Base-by-base conservation (phyloP, 1,284 basidiomycete genomes). In the Golubevia pallescens region DNA sequence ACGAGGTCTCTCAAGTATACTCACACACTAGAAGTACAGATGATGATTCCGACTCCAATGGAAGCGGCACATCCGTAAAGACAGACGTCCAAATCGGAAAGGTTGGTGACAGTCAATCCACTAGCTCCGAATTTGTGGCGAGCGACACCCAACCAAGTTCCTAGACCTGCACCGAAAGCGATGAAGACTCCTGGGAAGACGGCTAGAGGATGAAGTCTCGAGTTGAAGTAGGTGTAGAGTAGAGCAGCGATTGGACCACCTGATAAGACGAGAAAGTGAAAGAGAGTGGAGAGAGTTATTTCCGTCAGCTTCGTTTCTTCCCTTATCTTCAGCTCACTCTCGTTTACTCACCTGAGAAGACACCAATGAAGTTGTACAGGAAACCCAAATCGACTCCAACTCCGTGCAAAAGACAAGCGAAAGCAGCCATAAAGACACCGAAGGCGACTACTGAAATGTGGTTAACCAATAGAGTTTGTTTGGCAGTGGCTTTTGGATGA, bases 161-260 rank as follows among this genome's bases (percentile, higher is more conserved):
- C 77, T 5, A 85, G 70, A 3, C 74, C 75, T 1, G 71, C 72
- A 13, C 54, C 58, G 57, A 85, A 80, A 56, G 74, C 74, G 70
- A 83, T 64, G 77, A 73, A 84, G 60, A 84, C 77, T 8, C 77
- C 76, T 7, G 79, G 70, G 38, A 72, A 80, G 2, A 78, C 77
- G 10, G 73, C 74, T 16, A 67, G 60, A 1, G 68, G 69, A 24
- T 78, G 75, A 21, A 78, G 69, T 2, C 80, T 65, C 1, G 73
- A 72, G 54, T 69, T 72, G 62, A 80, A 83, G 65, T 80, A 81
- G 51, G 67, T 80, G 34, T 54, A 51, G 77, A 83, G 57, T 70
- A 69, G 24, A 74, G 65, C 34, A 70, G 80, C 14, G 69, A 68
- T 23, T 21, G 58, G 62, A 13, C 59, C 60, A 19, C 63, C 63